Evolutionary conservation across 306 rosid species (phyloP), one percentile per base, ranked within the genome.

Genomic region (Mucuna pruriens): DNA sequence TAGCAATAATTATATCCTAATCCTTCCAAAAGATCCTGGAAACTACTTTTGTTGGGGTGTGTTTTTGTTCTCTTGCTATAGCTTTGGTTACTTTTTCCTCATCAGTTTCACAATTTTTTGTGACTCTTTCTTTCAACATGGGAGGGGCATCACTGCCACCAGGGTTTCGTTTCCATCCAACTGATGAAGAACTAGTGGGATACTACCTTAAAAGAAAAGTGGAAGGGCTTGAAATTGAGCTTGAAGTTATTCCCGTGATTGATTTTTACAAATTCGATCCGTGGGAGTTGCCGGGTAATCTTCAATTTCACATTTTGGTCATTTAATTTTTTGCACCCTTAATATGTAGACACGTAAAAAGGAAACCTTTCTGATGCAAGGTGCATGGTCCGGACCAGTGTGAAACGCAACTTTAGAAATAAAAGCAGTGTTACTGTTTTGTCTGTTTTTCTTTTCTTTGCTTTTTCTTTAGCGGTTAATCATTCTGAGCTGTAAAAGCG

Each of bases 201-300:
- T 92, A 94, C 78, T 94, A 94, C 86, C 94, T 94, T 2, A 88
- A 86, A 45, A 92, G 98, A 78, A 94, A 94, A 76, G 92, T 94
- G 29, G 90, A 94, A 10, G 92, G 97, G 36, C 97, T 92, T 54
- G 87, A 91, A 82, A 90, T 95, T 67, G 98, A 95, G 87, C 97
- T 95, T 29, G 95, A 92, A 84, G 97, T 95, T 15, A 91, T 95
- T 29, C 98, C 97, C 0, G 92, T 87, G 8, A 86, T 95, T 80
- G 95, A 92, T 80, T 90, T 95, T 77, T 95, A 92, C 89, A 95
- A 92, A 61, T 91, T 87, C 8, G 98, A 95, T 51, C 98, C 98
- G 1, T 95, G 98, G 97, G 97, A 95, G 71, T 84, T 95, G 85
- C 98, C 97, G 38, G 98, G 97, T 95, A 92, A 60, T 70, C 44